phyloP scores from a whole-genome alignment of 441 rosid genomes.

The Adansonia rubrostipa region DNA sequence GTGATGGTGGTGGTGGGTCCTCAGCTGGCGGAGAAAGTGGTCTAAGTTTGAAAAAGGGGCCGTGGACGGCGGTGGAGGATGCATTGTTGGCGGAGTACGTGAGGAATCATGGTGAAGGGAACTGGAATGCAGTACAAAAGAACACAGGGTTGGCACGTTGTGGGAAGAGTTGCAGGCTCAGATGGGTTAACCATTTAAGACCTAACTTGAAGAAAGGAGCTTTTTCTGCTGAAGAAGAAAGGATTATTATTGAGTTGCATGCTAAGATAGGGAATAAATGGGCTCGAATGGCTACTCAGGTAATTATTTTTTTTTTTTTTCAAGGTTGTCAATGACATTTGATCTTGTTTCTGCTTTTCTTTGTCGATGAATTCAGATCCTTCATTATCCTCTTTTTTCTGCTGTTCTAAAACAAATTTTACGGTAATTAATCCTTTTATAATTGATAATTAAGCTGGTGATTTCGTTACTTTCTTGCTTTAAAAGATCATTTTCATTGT shows the following conservation, averaged over 20 bases:
- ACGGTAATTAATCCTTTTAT: too few relatives aligned
- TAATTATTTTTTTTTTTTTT: conserved; percentile 9
- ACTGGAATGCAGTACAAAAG: conserved; percentile 88
- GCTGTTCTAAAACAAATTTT: too few relatives aligned
- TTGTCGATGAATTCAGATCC: neutral
- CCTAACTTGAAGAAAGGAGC: conserved; percentile 85
- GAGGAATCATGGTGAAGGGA: conserved; percentile 84
- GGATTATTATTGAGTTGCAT: conserved; percentile 74
- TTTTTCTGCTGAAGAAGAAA: conserved; percentile 76
- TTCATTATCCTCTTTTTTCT: neutral
- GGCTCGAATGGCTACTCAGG: conserved; percentile 98
- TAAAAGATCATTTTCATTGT: conserved; percentile 13
- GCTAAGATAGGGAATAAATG: conserved; percentile 87
- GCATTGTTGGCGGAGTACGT: conserved; percentile 69
- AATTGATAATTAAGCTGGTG: neutral
- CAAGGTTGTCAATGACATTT: too few relatives aligned
- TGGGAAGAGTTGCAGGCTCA: conserved; percentile 90
- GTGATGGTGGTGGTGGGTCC: conserved; percentile 40
- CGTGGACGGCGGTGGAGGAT: conserved; percentile 91
- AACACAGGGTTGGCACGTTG: conserved; percentile 82
- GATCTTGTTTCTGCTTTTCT: neutral
- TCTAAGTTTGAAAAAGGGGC: conserved; percentile 73
- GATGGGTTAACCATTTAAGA: conserved; percentile 90
- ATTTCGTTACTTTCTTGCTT: neutral
- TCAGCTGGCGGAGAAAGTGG: conserved; percentile 32